These are phyloP conservation scores for Endotrypanum monterogeii DNA, from an alignment of 208 protist genomes.

Conservation along the genomic window DNA sequence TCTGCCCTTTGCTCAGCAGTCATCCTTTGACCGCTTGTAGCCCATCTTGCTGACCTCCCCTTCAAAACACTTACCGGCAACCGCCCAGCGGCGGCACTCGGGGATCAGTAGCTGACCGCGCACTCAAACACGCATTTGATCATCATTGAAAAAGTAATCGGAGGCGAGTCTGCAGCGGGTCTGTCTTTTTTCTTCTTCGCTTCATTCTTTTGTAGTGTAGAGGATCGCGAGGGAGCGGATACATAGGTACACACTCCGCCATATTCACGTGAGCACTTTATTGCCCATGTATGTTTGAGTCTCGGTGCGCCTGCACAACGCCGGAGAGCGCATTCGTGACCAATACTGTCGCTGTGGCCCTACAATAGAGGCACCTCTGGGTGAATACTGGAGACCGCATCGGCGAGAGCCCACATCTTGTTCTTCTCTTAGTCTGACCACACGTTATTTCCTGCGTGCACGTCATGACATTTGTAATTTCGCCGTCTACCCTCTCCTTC, in stretches of 20 bases:
- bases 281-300: not conserved
- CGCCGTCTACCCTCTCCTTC: constrained; percentile 21
- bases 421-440: no score
- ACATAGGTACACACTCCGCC: not conserved
- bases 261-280: not conserved
- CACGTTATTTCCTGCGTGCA: no score
- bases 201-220: not conserved
- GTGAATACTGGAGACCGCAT: not conserved
- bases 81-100: not conserved
- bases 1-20: not conserved
- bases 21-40: not conserved
- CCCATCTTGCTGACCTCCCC: not conserved
- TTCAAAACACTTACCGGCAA: not conserved
- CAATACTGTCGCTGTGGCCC: not conserved
- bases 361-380: not conserved
- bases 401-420: no score
- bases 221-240: not conserved
- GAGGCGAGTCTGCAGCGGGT: not conserved
- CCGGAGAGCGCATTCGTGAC: not conserved
- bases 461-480: constrained; percentile 12
- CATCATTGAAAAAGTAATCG: not conserved
- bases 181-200: constrained; percentile 1
- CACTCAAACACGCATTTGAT: not conserved
- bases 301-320: not conserved
- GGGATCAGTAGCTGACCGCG: not conserved